Base-by-base conservation (phyloP, 805 yeast species). In the Zygosaccharomyces pseudorouxii region DNA sequence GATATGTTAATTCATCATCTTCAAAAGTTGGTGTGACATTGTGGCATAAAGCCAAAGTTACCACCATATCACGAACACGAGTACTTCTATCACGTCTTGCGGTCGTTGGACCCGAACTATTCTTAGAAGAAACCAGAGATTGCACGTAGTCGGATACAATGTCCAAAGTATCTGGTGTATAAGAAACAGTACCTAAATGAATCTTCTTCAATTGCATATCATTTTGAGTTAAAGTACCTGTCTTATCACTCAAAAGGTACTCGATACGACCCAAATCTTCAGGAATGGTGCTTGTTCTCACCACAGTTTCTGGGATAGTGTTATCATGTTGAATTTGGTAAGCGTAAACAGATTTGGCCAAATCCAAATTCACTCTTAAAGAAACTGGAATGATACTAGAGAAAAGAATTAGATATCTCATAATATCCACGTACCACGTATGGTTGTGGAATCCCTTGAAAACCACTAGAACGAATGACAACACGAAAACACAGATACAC, bases 221-320 rank as follows among this genome's bases (percentile, higher is more conserved):
- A 65, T 93, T 93, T 65, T 92, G 97, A 4, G 99, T 93, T 55
- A 93, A 76, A 0, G 99, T 93, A 33, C 99, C 99, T 0, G 99
- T 93, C 62, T 93, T 93, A 67, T 93, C 99, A 53, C 90, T 84
- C 39, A 93, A 74, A 48, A 93, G 69, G 65, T 93, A 93, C 67
- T 93, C 98, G 38, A 93, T 86, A 57, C 99, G 77, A 23, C 99
- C 99, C 54, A 93, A 73, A 69, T 93, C 99, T 67, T 93, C 99
- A 1, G 99, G 99, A 39, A 93, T 93, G 0, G 99, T 95, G 48
- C 97, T 88, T 1, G 99, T 93, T 63, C 99, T 80, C 4, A 95
- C 99, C 45, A 95, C 81, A 0, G 98, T 90, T 6, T 82, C 88
- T 2, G 88, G 83, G 16, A 93, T 93, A 3, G 81, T 75, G 12